Evolutionary conservation across 192 early-diverging fungal species (phyloP).

Genomic region (Coemansia sp.): DNA sequence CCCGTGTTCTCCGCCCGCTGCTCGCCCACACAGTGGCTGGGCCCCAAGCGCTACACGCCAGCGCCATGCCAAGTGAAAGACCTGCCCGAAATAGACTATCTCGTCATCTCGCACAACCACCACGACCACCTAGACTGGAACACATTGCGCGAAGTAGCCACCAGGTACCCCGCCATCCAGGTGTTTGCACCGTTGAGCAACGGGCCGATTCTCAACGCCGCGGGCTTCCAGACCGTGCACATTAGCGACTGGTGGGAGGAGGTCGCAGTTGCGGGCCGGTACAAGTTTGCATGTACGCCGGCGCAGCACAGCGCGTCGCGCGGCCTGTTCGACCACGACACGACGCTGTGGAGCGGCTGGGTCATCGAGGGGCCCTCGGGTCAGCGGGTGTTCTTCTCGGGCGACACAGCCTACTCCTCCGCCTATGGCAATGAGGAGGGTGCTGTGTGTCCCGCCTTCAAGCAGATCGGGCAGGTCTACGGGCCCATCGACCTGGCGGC

Average conservation of each 20-base stretch:
- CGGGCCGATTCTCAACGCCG: conserved; percentile 58
- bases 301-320: conserved; percentile 60
- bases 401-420: conserved; percentile 81
- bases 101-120: conserved; percentile 85
- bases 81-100: conserved; percentile 67
- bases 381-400: conserved; percentile 43
- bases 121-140: conserved; percentile 82
- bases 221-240: conserved; percentile 56
- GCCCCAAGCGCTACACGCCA: conserved; percentile 66
- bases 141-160: conserved; percentile 59
- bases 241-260: conserved; percentile 77
- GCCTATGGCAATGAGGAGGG: conserved; percentile 54
- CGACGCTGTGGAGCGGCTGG: conserved; percentile 84
- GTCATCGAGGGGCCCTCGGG: conserved; percentile 47
- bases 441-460: conserved; percentile 79
- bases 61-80: conserved; percentile 67
- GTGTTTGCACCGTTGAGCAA: conserved; percentile 83
- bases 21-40: conserved; percentile 66
- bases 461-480: conserved; percentile 74
- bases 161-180: conserved; percentile 44
- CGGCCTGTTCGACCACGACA: conserved; percentile 61
- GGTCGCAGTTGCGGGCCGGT: conserved; percentile 7
- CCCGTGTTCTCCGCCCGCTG: conserved; percentile 75
- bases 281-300: conserved; percentile 67
- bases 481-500: conserved; percentile 73